phyloP scores from a whole-genome alignment of 2,329 filamentous ascomycete genomes.

The Botrytis fragariae region DNA sequence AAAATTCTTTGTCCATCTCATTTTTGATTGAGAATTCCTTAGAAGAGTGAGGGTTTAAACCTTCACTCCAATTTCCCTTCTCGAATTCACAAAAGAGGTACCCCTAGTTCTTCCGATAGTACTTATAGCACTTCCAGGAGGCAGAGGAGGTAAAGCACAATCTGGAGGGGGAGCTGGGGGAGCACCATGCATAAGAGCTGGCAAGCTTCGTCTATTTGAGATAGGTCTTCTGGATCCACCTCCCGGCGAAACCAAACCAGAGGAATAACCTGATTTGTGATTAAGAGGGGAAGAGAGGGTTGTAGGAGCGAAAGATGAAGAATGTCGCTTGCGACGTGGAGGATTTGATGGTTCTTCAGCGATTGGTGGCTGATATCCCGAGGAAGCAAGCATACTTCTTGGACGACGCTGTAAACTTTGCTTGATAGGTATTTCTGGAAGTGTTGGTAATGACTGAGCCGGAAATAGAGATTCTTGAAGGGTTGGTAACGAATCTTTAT shows the following conservation, averaged over 20 bases:
- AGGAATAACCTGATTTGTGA: constrained; percentile 1
- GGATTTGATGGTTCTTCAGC: constrained; percentile 1
- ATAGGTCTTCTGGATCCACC: constrained; percentile 23
- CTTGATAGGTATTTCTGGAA: not conserved
- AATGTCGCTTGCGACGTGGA: not conserved
- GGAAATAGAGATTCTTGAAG: constrained; percentile 9
- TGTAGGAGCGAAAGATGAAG: constrained; percentile 15
- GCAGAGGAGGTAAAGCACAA: constrained; percentile 37
- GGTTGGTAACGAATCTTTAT: constrained; percentile 7
- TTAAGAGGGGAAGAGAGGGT: constrained; percentile 1
- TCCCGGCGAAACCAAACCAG: not conserved
- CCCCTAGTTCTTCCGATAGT: not conserved
- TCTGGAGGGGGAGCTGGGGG: constrained; percentile 38
- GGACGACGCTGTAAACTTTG: constrained; percentile 5
- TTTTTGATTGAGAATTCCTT: not conserved
- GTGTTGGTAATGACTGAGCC: not conserved
- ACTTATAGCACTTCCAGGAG: constrained; percentile 22
- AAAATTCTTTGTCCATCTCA: not conserved
- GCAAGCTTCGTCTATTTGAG: constrained; percentile 32
- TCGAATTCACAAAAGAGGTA: constrained; percentile 4
- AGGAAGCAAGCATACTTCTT: constrained; percentile 11
- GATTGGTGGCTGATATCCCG: not conserved
- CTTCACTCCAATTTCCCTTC: not conserved
- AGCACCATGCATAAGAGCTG: constrained; percentile 33
- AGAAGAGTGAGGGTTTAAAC: not conserved